Evolutionary conservation across 1,139 yeast species (phyloP), one percentile per base, ranked within the genome.

Genomic region (Hyphopichia pseudoburtonii): DNA sequence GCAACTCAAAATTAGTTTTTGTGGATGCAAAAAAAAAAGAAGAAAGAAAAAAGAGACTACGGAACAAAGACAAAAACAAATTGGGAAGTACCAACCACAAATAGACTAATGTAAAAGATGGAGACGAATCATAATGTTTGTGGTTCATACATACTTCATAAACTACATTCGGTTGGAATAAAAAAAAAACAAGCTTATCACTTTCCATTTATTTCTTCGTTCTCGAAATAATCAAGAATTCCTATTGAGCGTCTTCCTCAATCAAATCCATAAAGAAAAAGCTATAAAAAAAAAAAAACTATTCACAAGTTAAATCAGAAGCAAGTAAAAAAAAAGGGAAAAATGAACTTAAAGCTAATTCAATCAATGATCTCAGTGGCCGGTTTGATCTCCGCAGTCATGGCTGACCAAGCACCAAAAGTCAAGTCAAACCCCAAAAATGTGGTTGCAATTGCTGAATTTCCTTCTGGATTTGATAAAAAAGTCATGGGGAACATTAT

Each of bases 371-470:
- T 18, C 5, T 6, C 32, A 16, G 25, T 32, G 16, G 14, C 33
- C 6, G 11, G 28, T 18, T 17, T 43, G 9, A n/a, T 31, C 17
- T 22, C 40, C 2, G 12, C 40, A 15, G 54, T 45, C n/a, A 19
- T 43, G 53, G 79, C 56, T 43, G 65, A 41, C 43, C 60, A 52
- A 47, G 78, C 69, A 3, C 73, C 64, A 38, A 64, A 56, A 53
- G 66, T 62, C 54, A 61, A 56, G 36, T 54, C 50, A 39, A 70
- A 70, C 47, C 74, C 82, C 17, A 64, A 58, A 29, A 65, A 72
- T 43, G 69, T 74, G 27, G 71, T 75, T 36, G 82, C 79, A 16
- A 60, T 77, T 47, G 84, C 83, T 16, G 81, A 75, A 47, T 77
- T 78, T 52, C 82, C 82, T 10, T 56, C 56, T 41, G 76, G 73